Conservation (phyloP, 2,329 filamentous ascomycete species). For the Stylonectria norvegica region DNA sequence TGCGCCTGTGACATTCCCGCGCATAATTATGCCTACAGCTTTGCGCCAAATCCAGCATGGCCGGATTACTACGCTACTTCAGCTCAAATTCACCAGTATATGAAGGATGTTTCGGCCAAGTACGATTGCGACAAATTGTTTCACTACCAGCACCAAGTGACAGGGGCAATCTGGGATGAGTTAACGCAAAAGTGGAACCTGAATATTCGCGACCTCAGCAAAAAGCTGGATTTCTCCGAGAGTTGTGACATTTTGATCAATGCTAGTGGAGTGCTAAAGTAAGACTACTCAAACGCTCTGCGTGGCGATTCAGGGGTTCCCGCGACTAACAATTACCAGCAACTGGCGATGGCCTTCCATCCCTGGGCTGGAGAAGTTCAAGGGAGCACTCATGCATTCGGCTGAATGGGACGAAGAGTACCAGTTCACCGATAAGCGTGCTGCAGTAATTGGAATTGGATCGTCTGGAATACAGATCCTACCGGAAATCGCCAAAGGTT, state of each 20-base stretch:
- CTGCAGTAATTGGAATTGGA: not conserved
- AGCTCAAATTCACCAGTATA: not conserved
- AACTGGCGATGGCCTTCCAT: not conserved
- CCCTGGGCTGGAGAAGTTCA: not conserved
- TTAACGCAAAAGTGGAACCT: not conserved
- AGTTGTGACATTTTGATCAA: not conserved
- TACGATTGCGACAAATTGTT: not conserved
- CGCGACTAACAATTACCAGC: not conserved
- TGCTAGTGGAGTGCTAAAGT: not conserved
- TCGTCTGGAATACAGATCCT: not conserved
- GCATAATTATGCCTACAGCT: not conserved
- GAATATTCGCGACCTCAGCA: not conserved
- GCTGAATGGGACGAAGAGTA: not conserved
- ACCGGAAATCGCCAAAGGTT: not conserved
- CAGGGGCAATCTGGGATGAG: not conserved
- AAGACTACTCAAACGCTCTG: not conserved
- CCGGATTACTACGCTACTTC: not conserved
- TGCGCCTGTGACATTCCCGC: not conserved
- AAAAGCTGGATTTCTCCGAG: not conserved
- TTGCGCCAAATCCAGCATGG: not conserved
- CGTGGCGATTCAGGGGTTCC: not conserved
- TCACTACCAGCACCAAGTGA: not conserved
- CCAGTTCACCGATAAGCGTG: not conserved
- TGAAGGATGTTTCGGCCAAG: not conserved
- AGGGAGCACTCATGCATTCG: not conserved